Base-by-base conservation (phyloP, 495 filamentous ascomycete species). In the Xylaria castorea region DNA sequence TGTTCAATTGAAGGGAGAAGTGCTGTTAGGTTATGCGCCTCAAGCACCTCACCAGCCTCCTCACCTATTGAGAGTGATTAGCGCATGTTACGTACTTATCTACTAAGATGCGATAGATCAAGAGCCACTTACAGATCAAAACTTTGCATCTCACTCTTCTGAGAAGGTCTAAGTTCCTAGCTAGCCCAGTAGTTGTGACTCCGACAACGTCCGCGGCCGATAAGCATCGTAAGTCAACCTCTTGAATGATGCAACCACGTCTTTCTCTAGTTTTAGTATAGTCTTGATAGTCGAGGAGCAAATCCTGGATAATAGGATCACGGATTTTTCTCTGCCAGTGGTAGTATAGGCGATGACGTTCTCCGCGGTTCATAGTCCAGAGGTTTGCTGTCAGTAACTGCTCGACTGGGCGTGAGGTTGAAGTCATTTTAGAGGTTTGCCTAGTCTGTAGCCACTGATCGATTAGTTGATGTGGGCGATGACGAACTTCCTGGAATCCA, bases 11-110 rank as follows among this genome's bases (percentile, higher is more conserved):
- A 88, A 2, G 92, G 92, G 36, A 95, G 76, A 0, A 97, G 75
- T 1, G 92, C 88, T 0, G 91, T 88, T 9, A 95, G 81, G 0
- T 90, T 80, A 77, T 95, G 92, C 0, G 90, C 85, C 74, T 95
- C 92, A 34, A 94, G 80, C 0, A 95, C 91, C 73, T 95, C 92
- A 1, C 88, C 92, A 3, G 93, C 93, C 75, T 96, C 93, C 81
- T 95, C 93, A 16, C 51, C 67, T 69, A 22, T 34, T 58, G 51
- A 12, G 12, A 58, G 34, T 36, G 11, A n/a, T 68, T n/a, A 68
- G 51, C 25, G 2, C 32, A 36, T 51, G 27, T 18, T 30, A 38
- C 11, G 20, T 42, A n/a, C n/a, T n/a, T n/a, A 32, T 38, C 12
- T 42, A 3, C 11, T 16, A 44, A 57, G 14, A 42, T 40, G 36